Percentiles rank a stretch among this genome's conserved stretches.
phyloP scores from a whole-genome alignment of 2,329 filamentous ascomycete species.

The Alternaria arbusti region DNA sequence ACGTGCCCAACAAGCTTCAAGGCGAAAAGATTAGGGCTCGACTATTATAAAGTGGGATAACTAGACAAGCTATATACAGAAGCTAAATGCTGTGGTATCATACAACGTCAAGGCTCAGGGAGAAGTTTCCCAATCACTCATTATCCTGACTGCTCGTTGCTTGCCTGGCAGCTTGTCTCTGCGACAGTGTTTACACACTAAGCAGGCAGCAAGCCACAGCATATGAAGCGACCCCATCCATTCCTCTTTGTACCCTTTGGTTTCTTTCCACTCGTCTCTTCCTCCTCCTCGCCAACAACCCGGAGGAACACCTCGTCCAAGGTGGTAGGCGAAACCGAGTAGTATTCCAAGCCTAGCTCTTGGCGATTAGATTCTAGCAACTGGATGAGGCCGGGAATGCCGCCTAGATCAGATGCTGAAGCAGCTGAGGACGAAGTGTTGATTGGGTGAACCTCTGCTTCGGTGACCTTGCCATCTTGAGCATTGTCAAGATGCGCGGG shows the following conservation, averaged over 20 bases:
- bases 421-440: slow-evolving; percentile 14
- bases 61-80: background rate
- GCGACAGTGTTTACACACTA: background rate
- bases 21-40: background rate
- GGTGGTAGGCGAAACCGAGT: slow-evolving; percentile 84
- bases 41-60: background rate
- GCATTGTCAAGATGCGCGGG: background rate
- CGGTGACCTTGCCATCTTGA: slow-evolving; percentile 14
- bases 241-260: background rate
- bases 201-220: background rate
- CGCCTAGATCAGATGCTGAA: slow-evolving; percentile 35
- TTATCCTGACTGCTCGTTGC: background rate
- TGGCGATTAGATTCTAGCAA: slow-evolving; percentile 74
- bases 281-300: slow-evolving; percentile 78
- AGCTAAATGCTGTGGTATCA: background rate
- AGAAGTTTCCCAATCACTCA: background rate
- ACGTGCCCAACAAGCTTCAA: background rate
- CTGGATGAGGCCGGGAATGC: slow-evolving; percentile 73
- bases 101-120: background rate
- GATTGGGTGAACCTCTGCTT: slow-evolving; percentile 31
- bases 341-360: slow-evolving; percentile 77
- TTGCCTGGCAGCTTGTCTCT: background rate
- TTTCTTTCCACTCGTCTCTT: slow-evolving; percentile 26
- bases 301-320: slow-evolving; percentile 89
- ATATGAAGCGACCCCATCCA: background rate